Base-by-base conservation (phyloP, 1,284 basidiomycete species). In the Apiotrichum siamense region DNA sequence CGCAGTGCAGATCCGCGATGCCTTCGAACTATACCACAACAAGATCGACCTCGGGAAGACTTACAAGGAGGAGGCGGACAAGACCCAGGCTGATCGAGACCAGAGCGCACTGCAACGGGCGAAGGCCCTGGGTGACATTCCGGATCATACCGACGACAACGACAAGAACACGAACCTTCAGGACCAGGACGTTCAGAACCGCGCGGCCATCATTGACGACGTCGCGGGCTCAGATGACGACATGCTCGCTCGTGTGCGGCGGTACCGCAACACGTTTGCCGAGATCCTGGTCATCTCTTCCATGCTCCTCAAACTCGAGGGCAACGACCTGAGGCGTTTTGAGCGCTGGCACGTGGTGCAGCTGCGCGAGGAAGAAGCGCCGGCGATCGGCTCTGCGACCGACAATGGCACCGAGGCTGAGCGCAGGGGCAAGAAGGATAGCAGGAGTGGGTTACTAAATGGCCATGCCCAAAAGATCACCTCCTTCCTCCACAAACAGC, bases 251-350 rank as follows among this genome's bases (percentile, higher is more conserved):
- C 46, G 66, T 9, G 64, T 70, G 6, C 41, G 56, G 15, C 42
- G 60, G 35, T 76, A 76, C 44, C 64, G 75, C 21, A 57, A 65
- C 44, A 67, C 67, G 0, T 76, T 74, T 52, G 75, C 75, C 13
- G 64, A 68, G 49, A 60, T 75, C 18, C 63, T 76, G 2, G 72
- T 75, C 0, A 36, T 70, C 0, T 70, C 67, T 2, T 62, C 65
- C n/a, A 66, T 64, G 7, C 54, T 75, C 31, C 68, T 74, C 49
- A 61, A 61, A 36, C 61, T 76, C 6, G 65, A 71, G 43, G 74
- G 73, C 11, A 60, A 65, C 20, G 67, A 74, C 38, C 47, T 62
- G 53, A 57, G 66, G 23, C 57, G 50, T 18, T 75, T 74, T 43
- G 74, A 74, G 47, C 52, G 72, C 38, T 65, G 64, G 53, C 56